Base-by-base conservation (phyloP, 163 green algal genomes). In the Chlamydomonas reinhardtii region DNA sequence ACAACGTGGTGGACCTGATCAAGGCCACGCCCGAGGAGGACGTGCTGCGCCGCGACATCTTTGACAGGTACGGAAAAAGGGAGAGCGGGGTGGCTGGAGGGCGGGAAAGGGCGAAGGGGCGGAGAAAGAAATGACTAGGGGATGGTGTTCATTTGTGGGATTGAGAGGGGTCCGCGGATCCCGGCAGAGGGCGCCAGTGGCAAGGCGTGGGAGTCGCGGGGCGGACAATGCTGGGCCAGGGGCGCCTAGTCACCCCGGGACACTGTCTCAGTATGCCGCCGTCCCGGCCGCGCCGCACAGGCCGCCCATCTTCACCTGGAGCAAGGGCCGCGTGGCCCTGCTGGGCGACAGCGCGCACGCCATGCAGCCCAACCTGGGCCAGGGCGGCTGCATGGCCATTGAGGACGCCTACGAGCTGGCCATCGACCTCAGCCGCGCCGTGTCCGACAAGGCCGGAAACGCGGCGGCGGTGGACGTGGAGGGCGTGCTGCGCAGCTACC, bases 351-450 rank as follows among this genome's bases (percentile, higher is more conserved):
- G 90, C 27, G 96, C 95, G 48, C 98, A 99, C 87, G 97, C 98
- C 22, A 99, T 99, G 97, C 98, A 99, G 95, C 98, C 98, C 82
- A 99, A 99, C 93, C 92, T 99, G 88, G 98, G 98, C 14, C 96
- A 99, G 90, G 88, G 97, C 27, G 96, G 96, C 19, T 98, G 96
- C 93, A 98, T 98, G 97, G 97, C 97, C 31, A 99, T 99, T 77
- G 97, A 99, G 92, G 96, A 98, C 77, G 94, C 94, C 9, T 98
- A 97, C 90, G 94, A 97, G 89, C 92, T 99, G 54, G 94, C 93
- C 1, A 79, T 92, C 15, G 92, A 97, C 82, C 89, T 99, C 11
- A 90, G 52, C 27, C 68, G 83, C 25, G 78, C 86, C 17, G 54
- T 90, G 65, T 37, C 16, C 25, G 66, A 35, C 2, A 6, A 29